Conservation (phyloP, 2,329 filamentous ascomycete genomes). For the Penicillium sclerotiorum region DNA sequence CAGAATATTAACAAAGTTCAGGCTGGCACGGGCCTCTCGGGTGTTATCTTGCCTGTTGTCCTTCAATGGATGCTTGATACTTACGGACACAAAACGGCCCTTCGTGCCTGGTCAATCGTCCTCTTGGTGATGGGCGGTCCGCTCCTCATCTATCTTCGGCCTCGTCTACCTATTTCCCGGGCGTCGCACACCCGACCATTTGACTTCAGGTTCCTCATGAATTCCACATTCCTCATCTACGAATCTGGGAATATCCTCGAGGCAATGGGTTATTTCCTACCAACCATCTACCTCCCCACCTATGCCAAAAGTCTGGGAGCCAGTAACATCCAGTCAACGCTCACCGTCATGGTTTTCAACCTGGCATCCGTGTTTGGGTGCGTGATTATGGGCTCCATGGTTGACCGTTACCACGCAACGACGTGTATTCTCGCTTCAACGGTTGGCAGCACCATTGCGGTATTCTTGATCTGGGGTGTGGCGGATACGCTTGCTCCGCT, state of each 20-base stretch:
- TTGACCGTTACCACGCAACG: slow-evolving; percentile 46
- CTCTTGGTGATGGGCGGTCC: slow-evolving; percentile 24
- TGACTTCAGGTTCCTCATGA: slow-evolving; percentile 40
- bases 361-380: slow-evolving; percentile 35
- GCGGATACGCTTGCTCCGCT: slow-evolving; percentile 46
- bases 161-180: slow-evolving; percentile 40
- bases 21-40: slow-evolving; percentile 41
- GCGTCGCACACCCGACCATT: slow-evolving; percentile 40
- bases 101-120: slow-evolving; percentile 46
- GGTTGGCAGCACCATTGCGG: slow-evolving; percentile 43
- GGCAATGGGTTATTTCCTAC: slow-evolving; percentile 43
- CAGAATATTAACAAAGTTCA: slow-evolving; percentile 22
- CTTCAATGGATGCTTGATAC: slow-evolving; percentile 47
- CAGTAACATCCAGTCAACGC: slow-evolving; percentile 23
- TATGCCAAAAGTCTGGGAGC: slow-evolving; percentile 37
- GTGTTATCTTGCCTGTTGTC: slow-evolving; percentile 50
- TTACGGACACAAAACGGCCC: slow-evolving; percentile 50
- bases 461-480: slow-evolving; percentile 54
- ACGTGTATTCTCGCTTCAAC: slow-evolving; percentile 47
- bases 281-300: slow-evolving; percentile 42
- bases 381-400: slow-evolving; percentile 38
- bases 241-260: slow-evolving; percentile 46
- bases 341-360: slow-evolving; percentile 38
- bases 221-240: slow-evolving; percentile 50
- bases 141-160: slow-evolving; percentile 43